Percentiles rank a stretch among this genome's conserved stretches.
Conservation (phyloP, 179 eudicot genomes). For the Drosera spatulata region DNA sequence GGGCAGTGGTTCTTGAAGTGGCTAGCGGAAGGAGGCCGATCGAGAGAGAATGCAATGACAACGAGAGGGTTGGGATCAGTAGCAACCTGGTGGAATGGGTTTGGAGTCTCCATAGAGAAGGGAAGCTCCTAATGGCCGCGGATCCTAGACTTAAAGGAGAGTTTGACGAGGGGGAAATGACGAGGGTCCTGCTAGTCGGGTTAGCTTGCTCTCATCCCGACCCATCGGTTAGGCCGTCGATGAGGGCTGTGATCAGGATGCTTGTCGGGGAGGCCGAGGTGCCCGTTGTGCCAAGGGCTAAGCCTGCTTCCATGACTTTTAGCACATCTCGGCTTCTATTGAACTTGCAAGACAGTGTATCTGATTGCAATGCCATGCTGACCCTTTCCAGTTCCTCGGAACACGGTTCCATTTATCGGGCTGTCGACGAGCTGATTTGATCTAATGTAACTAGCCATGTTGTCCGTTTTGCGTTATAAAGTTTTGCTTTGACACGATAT, state of each 20-base stretch:
- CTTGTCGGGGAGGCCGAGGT: slow-evolving; percentile 50
- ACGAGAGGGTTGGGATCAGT: slow-evolving; percentile 3
- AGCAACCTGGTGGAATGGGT: slow-evolving; percentile 62
- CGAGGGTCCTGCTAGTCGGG: slow-evolving; percentile 47
- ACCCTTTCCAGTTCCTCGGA: slow-evolving; percentile 39
- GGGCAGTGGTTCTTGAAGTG: slow-evolving; percentile 36
- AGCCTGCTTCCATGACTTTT: slow-evolving; percentile 39
- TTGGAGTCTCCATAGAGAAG: slow-evolving; percentile 54
- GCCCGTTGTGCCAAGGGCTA: slow-evolving; percentile 47
- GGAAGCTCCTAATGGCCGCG: slow-evolving; percentile 32
- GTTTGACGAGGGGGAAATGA: slow-evolving; percentile 45
- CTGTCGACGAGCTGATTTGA: slow-evolving; percentile 6
- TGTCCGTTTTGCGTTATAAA: too few relatives aligned
- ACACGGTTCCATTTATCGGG: slow-evolving; percentile 11
- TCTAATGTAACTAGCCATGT: too few relatives aligned
- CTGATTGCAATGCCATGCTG: slow-evolving; percentile 63
- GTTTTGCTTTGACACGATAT: too few relatives aligned
- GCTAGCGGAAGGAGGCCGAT: slow-evolving; percentile 33
- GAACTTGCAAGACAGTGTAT: slow-evolving; percentile 64
- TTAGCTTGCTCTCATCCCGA: slow-evolving; percentile 58
- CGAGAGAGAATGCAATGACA: slow-evolving; percentile 12
- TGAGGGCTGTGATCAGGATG: slow-evolving; percentile 67
- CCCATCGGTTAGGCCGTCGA: slow-evolving; percentile 40
- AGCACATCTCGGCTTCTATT: slow-evolving; percentile 44
- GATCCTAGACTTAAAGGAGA: slow-evolving; percentile 32